These are phyloP conservation scores for Passiflora organensis DNA, from an alignment of 345 rosid genomes.

Conservation along the genomic window DNA sequence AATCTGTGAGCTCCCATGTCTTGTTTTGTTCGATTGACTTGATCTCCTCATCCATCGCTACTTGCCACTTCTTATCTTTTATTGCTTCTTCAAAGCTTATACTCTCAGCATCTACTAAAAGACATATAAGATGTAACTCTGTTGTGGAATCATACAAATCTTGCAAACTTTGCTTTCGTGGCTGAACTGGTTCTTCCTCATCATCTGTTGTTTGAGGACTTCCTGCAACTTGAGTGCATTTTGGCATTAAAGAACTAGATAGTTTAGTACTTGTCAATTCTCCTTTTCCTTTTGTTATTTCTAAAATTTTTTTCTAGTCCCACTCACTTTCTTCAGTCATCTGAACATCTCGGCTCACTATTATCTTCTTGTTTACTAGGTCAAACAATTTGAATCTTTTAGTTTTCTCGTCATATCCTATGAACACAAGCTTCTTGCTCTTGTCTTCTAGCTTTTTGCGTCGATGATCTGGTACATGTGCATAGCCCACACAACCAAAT, in stretches of 20 bases:
- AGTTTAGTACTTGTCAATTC: background rate
- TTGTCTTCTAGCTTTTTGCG: no score
- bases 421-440: no score
- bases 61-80: conserved; percentile 1
- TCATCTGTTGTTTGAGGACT: no score
- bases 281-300: background rate
- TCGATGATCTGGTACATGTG: no score
- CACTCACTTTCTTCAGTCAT: background rate
- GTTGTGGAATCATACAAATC: conserved; percentile 1
- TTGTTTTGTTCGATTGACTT: background rate
- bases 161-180: no score
- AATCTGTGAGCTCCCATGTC: background rate
- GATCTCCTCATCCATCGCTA: conserved; percentile 8
- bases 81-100: background rate
- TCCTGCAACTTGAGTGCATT: no score
- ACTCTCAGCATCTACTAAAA: conserved; percentile 2
- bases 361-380: background rate
- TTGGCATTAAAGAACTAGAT: background rate
- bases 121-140: conserved; percentile 16
- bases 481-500: no score
- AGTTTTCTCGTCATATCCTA: background rate
- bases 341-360: no score
- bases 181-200: no score
- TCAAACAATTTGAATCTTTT: background rate
- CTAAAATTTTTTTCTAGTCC: background rate